These are phyloP conservation scores for Penicillium fimorum DNA, from an alignment of 495 filamentous ascomycete species.

Conservation along the genomic window DNA sequence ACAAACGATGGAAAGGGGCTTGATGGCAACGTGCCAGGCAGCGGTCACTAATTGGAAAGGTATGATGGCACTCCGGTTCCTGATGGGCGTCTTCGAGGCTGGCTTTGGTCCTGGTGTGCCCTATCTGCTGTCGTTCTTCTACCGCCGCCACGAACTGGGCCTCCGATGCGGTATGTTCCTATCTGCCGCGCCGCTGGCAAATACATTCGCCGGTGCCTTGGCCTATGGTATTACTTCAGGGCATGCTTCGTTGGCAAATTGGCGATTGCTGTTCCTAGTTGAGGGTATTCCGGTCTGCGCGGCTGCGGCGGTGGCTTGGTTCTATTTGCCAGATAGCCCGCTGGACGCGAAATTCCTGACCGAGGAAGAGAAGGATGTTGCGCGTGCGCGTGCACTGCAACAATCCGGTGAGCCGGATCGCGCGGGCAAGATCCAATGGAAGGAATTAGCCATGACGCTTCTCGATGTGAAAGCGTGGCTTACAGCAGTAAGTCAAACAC, in stretches of 20 bases:
- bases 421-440: slow-evolving; percentile 53
- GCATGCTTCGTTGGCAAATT: slow-evolving; percentile 63
- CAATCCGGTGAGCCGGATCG: slow-evolving; percentile 60
- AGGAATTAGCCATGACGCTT: slow-evolving; percentile 57
- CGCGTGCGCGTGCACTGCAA: slow-evolving; percentile 58
- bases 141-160: slow-evolving; percentile 73
- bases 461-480: slow-evolving; percentile 61
- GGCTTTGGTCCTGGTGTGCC: slow-evolving; percentile 69
- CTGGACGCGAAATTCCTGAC: slow-evolving; percentile 67
- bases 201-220: slow-evolving; percentile 77
- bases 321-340: slow-evolving; percentile 70
- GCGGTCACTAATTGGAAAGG: slow-evolving; percentile 59
- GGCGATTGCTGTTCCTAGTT: slow-evolving; percentile 79
- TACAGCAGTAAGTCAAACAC: slow-evolving; percentile 40
- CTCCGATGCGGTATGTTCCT: slow-evolving; percentile 75
- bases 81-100: slow-evolving; percentile 65
- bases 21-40: slow-evolving; percentile 60
- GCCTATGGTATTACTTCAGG: slow-evolving; percentile 81
- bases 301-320: slow-evolving; percentile 64
- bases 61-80: slow-evolving; percentile 65
- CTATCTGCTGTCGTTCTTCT: slow-evolving; percentile 81
- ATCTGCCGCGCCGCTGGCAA: slow-evolving; percentile 76
- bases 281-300: slow-evolving; percentile 74
- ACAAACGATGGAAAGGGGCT: slow-evolving; percentile 41
- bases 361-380: slow-evolving; percentile 68